These are phyloP conservation scores for Echeveria elegans DNA, from an alignment of 164 flowering plant genomes.

Conservation along the genomic window DNA sequence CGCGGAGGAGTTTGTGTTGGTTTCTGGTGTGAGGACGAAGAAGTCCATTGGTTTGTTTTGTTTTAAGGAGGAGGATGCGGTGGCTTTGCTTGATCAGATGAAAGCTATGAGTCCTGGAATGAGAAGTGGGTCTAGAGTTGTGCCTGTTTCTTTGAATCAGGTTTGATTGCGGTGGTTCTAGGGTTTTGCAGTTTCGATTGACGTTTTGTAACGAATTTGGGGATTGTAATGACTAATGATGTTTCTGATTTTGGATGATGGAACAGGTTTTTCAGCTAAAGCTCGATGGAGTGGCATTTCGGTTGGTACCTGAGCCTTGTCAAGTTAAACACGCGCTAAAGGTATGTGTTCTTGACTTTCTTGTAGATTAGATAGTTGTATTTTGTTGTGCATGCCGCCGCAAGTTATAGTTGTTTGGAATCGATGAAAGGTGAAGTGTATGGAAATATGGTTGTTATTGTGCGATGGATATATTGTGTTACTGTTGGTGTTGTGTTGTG, in stretches of 20 bases:
- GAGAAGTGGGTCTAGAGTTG: constrained; percentile 59
- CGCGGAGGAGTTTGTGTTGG: constrained; percentile 64
- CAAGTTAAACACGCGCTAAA: constrained; percentile 65
- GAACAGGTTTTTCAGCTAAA: constrained; percentile 72
- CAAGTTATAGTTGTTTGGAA: background rate
- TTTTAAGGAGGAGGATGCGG: constrained; percentile 68
- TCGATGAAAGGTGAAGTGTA: background rate
- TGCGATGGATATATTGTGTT: background rate
- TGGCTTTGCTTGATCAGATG: constrained; percentile 61
- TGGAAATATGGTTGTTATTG: background rate
- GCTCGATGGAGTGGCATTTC: constrained; percentile 73
- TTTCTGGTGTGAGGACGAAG: constrained; percentile 43
- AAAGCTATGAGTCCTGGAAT: constrained; percentile 49
- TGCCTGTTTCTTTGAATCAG: constrained; percentile 75
- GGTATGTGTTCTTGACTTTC: constrained; percentile 38
- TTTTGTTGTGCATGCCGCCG: background rate
- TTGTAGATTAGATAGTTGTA: no score
- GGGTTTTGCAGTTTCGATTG: no score
- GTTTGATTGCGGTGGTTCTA: constrained; percentile 23
- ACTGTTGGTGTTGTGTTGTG: background rate
- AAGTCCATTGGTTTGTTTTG: constrained; percentile 69
- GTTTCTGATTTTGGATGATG: constrained; percentile 9
- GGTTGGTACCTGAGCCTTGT: constrained; percentile 75
- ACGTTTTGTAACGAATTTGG: constrained; percentile 13
- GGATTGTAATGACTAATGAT: background rate